A percentile compares a stretch with the other conserved stretches of the same genome.
These are phyloP conservation scores for Arabis hirsuta DNA, from an alignment of 345 rosid genomes.

Conservation along the genomic window DNA sequence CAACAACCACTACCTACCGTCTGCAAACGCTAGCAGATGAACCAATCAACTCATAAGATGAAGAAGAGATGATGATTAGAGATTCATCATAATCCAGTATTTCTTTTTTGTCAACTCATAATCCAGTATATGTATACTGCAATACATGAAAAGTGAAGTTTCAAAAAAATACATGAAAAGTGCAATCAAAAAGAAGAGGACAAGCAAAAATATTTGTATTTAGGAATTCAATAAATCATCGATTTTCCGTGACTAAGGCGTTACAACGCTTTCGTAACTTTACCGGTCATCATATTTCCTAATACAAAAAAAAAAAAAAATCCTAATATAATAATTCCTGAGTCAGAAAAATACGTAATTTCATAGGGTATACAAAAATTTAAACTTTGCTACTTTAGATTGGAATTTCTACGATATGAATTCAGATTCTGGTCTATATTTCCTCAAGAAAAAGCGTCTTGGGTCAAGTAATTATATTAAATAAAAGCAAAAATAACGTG, in stretches of 20 bases:
- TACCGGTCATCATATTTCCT: not conserved
- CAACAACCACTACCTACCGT: too few relatives aligned
- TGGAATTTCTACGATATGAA: not conserved
- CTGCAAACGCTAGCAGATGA: too few relatives aligned
- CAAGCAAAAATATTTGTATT: not conserved
- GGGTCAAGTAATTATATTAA: not conserved
- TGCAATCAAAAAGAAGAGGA: slow-evolving; percentile 8
- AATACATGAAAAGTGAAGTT: too few relatives aligned
- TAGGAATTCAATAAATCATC: slow-evolving; percentile 12
- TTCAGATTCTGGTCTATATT: slow-evolving; percentile 2
- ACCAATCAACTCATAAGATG: too few relatives aligned
- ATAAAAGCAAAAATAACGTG: not conserved
- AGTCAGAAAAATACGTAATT: slow-evolving; percentile 2
- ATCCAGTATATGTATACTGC: too few relatives aligned
- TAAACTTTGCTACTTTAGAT: not conserved
- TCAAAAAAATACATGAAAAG: slow-evolving; percentile 8
- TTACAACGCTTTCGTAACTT: slow-evolving; percentile 28
- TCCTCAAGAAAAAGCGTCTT: not conserved
- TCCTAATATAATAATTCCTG: not conserved
- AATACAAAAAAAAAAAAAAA: too few relatives aligned
- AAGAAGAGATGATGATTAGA: too few relatives aligned
- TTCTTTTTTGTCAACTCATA: too few relatives aligned
- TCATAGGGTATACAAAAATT: not conserved
- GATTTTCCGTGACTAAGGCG: slow-evolving; percentile 18
- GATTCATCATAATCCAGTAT: too few relatives aligned